A percentile compares a stretch with the other conserved stretches of the same genome.
phyloP scores from a whole-genome alignment of 2,329 filamentous ascomycete species.

The Alternaria ethzedia region DNA sequence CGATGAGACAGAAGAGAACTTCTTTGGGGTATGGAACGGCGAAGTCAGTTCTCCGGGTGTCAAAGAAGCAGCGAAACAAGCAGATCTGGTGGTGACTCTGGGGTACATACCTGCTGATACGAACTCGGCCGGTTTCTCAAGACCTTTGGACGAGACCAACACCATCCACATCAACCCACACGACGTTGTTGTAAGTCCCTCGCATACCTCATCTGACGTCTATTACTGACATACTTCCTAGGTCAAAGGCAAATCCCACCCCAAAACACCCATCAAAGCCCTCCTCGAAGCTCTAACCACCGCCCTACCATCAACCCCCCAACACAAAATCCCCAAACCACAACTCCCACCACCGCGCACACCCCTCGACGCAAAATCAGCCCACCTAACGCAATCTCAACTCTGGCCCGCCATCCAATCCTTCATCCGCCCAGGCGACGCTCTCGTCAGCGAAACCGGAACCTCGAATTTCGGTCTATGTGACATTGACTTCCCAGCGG shows the following conservation, averaged over 20 bases:
- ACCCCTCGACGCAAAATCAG: slow-evolving; percentile 42
- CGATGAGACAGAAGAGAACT: slow-evolving; percentile 50
- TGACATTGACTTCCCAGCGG: slow-evolving; percentile 39
- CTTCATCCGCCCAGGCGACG: slow-evolving; percentile 48
- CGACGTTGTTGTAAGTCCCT: slow-evolving; percentile 39
- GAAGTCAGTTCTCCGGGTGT: slow-evolving; percentile 47
- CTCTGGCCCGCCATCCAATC: slow-evolving; percentile 51
- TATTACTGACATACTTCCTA: slow-evolving; percentile 3
- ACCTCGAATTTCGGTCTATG: slow-evolving; percentile 50
- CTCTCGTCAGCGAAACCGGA: slow-evolving; percentile 52
- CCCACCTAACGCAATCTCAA: slow-evolving; percentile 52
- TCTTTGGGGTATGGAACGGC: slow-evolving; percentile 53
- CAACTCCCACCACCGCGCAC: slow-evolving; percentile 33
- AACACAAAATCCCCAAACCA: slow-evolving; percentile 34
- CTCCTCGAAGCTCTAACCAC: slow-evolving; percentile 40
- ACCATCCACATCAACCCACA: slow-evolving; percentile 48
- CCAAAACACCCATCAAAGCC: slow-evolving; percentile 46
- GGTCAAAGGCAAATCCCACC: slow-evolving; percentile 41
- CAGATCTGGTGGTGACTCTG: slow-evolving; percentile 48
- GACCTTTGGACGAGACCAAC: slow-evolving; percentile 37
- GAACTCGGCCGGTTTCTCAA: slow-evolving; percentile 52
- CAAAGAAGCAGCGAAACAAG: slow-evolving; percentile 41
- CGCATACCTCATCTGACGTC: background rate
- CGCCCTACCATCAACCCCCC: slow-evolving; percentile 27
- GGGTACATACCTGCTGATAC: slow-evolving; percentile 53